Conservation (phyloP, 768 basidiomycete species). For the Lentinula edodes region DNA sequence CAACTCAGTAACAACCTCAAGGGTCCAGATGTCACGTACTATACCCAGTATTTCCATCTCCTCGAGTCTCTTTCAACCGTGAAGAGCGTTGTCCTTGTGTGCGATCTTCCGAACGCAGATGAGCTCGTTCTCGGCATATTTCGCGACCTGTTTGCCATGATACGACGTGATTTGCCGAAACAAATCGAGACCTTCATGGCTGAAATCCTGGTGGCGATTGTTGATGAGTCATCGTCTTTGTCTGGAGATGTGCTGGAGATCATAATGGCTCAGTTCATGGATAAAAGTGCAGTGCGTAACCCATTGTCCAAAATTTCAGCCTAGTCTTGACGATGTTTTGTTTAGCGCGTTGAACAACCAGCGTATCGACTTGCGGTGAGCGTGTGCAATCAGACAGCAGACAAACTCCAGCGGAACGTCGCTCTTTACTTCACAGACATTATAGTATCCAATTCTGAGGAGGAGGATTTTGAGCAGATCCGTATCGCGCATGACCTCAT, state of each 20-base stretch:
- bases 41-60: conserved; percentile 91
- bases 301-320: background rate
- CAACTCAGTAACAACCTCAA: conserved; percentile 77
- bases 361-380: conserved; percentile 80
- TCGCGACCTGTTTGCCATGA: conserved; percentile 73
- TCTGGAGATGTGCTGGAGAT: conserved; percentile 75
- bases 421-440: conserved; percentile 92
- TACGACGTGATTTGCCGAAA: conserved; percentile 65
- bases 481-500: conserved; percentile 80
- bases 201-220: conserved; percentile 85
- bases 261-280: conserved; percentile 81
- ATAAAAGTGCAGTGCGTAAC: conserved; percentile 62
- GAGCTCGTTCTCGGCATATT: conserved; percentile 82
- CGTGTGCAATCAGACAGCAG: conserved; percentile 77
- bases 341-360: conserved; percentile 63
- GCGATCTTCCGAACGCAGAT: conserved; percentile 84
- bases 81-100: conserved; percentile 90
- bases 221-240: conserved; percentile 81
- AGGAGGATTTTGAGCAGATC: conserved; percentile 63
- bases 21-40: conserved; percentile 76
- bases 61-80: conserved; percentile 90
- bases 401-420: conserved; percentile 85
- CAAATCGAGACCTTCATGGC: conserved; percentile 82
- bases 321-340: conserved; percentile 6
- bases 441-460: conserved; percentile 53